Base-by-base conservation (phyloP, 768 basidiomycete genomes). In the Solioccasus polychromus region DNA sequence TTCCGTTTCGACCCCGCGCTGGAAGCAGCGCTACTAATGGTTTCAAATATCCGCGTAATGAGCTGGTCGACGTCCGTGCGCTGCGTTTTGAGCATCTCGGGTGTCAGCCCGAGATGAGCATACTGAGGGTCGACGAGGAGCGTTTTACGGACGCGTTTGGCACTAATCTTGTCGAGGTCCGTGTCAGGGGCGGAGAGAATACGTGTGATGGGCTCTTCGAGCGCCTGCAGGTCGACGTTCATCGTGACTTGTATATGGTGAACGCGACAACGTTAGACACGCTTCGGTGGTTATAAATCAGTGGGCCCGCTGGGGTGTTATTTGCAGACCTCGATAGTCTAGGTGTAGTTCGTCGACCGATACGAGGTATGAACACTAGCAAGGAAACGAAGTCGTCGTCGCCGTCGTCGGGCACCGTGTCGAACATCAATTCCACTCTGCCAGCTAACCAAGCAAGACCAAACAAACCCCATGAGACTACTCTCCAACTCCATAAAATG, bases 111-210 rank as follows among this genome's bases (percentile, higher is more conserved):
- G 8, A 64, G 80, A 74, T 49, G 69, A 43, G 46, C 47, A 43
- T 55, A 52, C 10, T 40, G 36, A 1, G 55, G 52, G 24, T 66
- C 59, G 48, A 78, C 79, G 45, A 78, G 55, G 57, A 51, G 92
- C 70, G 82, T 78, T 60, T 85, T 85, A 53, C 93, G 81, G 57
- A 96, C 91, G 68, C 82, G 83, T 70, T 91, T 95, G 36, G 92
- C 92, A 62, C 83, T 88, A 66, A 92, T 88, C 36, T 84, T 86
- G 36, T 72, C 50, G 57, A 92, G 75, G 73, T 92, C 86, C 37
- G 79, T 84, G 37, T 80, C 83, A 3, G 90, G 90, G 17, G 84
- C 83, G 24, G 79, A 74, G 41, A 92, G 79, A 62, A 92, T 88
- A 47, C 73, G 69, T 53, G 73, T 74, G 60, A 92, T 84, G 48